phyloP scores from a whole-genome alignment of 129 eudicot species.

The Saussurea involucrata region DNA sequence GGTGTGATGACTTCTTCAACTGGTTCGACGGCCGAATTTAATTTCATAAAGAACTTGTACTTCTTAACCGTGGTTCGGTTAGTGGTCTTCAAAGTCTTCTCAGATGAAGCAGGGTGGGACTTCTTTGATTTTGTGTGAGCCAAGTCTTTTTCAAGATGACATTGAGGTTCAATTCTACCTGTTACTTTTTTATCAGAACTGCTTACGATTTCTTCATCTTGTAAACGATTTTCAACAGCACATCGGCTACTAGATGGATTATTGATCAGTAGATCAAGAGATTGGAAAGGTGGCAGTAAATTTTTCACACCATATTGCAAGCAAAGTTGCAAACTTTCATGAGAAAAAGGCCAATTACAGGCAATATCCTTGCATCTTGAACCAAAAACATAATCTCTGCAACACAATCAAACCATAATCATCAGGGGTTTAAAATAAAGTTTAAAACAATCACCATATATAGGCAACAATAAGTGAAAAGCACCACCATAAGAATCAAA shows the following conservation, averaged over 20 bases:
- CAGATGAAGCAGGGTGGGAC: slow-evolving; percentile 20
- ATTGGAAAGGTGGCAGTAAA: slow-evolving; percentile 70
- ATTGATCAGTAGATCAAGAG: slow-evolving; percentile 42
- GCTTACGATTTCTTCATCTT: slow-evolving; percentile 30
- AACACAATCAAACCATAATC: slow-evolving; percentile 18
- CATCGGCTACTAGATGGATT: slow-evolving; percentile 13
- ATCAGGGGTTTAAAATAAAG: neutral
- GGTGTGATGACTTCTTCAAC: slow-evolving; percentile 19
- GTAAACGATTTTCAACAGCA: slow-evolving; percentile 2
- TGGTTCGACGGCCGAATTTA: slow-evolving; percentile 24
- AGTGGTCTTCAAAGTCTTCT: slow-evolving; percentile 21
- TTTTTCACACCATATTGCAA: slow-evolving; percentile 53
- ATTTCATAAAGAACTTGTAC: slow-evolving; percentile 39
- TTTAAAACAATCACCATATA: neutral
- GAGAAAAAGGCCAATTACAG: slow-evolving; percentile 75
- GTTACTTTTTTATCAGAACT: slow-evolving; percentile 13
- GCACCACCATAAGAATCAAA: too few relatives aligned
- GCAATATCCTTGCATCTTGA: slow-evolving; percentile 54
- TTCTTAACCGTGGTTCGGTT: slow-evolving; percentile 36
- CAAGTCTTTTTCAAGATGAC: slow-evolving; percentile 24
- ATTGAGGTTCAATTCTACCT: neutral
- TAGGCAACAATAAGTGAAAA: neutral
- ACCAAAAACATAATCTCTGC: slow-evolving; percentile 60
- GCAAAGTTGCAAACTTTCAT: slow-evolving; percentile 56
- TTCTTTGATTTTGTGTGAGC: slow-evolving; percentile 23